Conservation (phyloP, 768 basidiomycete genomes). For the Podaxis pistillaris region DNA sequence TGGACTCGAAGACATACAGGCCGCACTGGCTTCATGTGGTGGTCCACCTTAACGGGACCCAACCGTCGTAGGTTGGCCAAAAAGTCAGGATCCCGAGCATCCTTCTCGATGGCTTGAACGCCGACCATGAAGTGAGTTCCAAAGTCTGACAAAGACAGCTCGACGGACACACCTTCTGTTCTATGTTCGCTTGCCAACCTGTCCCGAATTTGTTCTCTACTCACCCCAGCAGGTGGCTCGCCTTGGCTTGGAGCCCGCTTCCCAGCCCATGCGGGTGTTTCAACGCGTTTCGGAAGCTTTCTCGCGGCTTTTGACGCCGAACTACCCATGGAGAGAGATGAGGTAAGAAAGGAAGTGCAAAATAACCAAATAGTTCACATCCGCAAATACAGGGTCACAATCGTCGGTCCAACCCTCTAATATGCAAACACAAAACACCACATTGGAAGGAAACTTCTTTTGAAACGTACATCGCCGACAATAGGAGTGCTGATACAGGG, state of each 20-base stretch:
- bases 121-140: neutral
- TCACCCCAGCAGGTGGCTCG: conserved; percentile 12
- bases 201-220: conserved; percentile 2
- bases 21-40: conserved; percentile 27
- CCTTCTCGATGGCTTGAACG: conserved; percentile 52
- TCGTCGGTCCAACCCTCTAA: neutral
- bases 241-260: conserved; percentile 32
- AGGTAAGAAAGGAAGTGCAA: neutral
- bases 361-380: neutral
- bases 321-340: conserved; percentile 49
- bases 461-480: conserved; percentile 13
- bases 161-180: conserved; percentile 38
- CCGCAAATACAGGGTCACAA: neutral
- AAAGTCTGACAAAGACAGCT: neutral
- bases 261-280: conserved; percentile 48
- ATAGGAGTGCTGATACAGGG: conserved; percentile 4
- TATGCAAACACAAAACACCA: neutral
- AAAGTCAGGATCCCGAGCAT: conserved; percentile 73
- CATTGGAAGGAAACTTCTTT: neutral
- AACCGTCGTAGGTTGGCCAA: conserved; percentile 60
- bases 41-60: conserved; percentile 71
- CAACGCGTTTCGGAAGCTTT: conserved; percentile 47
- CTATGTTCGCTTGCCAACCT: conserved; percentile 49
- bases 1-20: neutral
- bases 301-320: conserved; percentile 59